Evolutionary conservation across 2,329 filamentous ascomycete species (phyloP).

Genomic region (Fusarium camptoceras): DNA sequence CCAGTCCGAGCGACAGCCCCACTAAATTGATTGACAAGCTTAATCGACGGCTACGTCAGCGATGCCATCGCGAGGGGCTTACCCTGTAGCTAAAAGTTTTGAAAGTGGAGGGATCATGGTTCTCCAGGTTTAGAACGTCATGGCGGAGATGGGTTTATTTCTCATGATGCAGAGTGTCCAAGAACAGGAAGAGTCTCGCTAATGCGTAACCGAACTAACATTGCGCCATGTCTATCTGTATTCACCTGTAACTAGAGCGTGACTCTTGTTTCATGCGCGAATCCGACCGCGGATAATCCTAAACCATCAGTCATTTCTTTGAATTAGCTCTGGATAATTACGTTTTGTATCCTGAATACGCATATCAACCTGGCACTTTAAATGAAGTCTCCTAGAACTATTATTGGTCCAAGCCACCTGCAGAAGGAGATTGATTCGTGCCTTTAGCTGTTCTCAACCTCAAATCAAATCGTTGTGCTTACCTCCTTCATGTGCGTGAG

Average conservation of each 20-base stretch:
- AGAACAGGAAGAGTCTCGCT: not conserved
- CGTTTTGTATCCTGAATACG: not conserved
- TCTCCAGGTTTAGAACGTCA: not conserved
- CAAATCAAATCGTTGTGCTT: conserved; percentile 19
- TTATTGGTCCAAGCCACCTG: conserved; percentile 32
- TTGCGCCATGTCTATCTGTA: not conserved
- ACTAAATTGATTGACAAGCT: conserved; percentile 12
- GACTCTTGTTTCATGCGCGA: not conserved
- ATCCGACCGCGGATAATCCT: not conserved
- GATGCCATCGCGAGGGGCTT: conserved; percentile 30
- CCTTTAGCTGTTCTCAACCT: conserved; percentile 11
- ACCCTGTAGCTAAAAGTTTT: conserved; percentile 22
- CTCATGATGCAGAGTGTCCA: not conserved
- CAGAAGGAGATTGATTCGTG: conserved; percentile 23
- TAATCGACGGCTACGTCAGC: conserved; percentile 30
- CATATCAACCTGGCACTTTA: not conserved
- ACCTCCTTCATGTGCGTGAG: conserved; percentile 16
- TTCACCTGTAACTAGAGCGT: not conserved
- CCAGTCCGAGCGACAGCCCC: conserved; percentile 15
- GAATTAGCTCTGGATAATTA: not conserved
- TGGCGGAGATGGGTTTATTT: not conserved
- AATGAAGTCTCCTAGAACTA: not conserved
- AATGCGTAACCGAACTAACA: conserved; percentile 1
- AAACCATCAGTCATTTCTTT: not conserved
- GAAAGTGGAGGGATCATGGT: not conserved